These are phyloP conservation scores for Nephelium lappaceum DNA, from an alignment of 345 rosid species.

Conservation along the genomic window DNA sequence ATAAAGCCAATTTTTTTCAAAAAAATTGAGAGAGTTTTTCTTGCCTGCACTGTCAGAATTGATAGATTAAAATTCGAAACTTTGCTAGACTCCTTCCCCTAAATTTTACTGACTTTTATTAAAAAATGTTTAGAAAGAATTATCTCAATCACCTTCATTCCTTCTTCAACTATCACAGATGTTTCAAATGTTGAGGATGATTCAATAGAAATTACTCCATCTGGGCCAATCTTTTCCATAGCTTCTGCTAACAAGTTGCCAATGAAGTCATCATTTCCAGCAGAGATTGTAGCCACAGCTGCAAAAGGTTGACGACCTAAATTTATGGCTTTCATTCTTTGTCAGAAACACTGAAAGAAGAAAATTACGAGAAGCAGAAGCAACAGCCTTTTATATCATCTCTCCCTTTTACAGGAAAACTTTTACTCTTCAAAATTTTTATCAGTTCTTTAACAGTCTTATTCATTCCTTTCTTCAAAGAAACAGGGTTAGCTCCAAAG, in stretches of 20 bases:
- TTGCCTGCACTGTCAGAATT: background rate
- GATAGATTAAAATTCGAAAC: background rate
- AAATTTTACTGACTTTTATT: background rate
- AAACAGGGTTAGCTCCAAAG: conserved; percentile 84
- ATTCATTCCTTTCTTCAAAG: conserved; percentile 69
- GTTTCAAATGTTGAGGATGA: conserved; percentile 78
- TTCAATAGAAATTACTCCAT: conserved; percentile 83
- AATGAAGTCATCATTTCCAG: conserved; percentile 83
- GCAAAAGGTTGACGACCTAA: conserved; percentile 29
- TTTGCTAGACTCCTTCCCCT: background rate
- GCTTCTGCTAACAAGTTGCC: conserved; percentile 72
- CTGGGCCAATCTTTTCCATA: conserved; percentile 75
- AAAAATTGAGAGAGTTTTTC: background rate
- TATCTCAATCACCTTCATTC: conserved; percentile 62
- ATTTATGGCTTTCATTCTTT: background rate
- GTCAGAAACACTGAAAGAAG: background rate
- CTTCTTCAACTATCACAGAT: conserved; percentile 74
- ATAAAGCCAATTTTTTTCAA: background rate
- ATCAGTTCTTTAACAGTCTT: conserved; percentile 62
- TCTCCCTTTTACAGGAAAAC: conserved; percentile 66
- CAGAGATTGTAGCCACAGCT: conserved; percentile 93
- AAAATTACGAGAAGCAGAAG: conserved; percentile 8
- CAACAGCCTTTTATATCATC: conserved; percentile 64
- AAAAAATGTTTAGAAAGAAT: conserved; percentile 15
- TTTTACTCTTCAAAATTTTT: conserved; percentile 46